Base-by-base conservation (phyloP, 2,329 filamentous ascomycete genomes). In the Cladosporium oxysporum region DNA sequence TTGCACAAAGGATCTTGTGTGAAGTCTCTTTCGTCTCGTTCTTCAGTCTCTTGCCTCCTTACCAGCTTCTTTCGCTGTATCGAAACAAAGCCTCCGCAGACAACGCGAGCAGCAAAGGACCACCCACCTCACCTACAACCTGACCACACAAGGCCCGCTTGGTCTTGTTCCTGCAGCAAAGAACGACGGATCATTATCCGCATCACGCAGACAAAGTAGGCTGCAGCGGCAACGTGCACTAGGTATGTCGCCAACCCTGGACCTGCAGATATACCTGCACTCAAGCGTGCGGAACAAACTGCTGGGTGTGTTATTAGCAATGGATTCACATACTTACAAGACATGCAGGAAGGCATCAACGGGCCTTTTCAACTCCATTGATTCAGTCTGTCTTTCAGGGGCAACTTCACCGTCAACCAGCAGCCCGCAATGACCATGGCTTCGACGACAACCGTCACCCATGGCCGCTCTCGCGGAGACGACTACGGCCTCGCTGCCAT, bases 401-500 rank as follows among this genome's bases (percentile, higher is more conserved):
- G 28, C 28, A 8, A 44, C 33, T 37, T 58, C 55, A 55, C 10
- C 41, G 52, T 41, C 23, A 61, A 52, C 28, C 58, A 21, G 50
- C 59, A 50, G n/a, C 18, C 11, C 59, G 58, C 12, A 41, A 47
- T 57, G 61, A 55, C 50, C 21, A 57, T 63, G 61, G 50, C 61
- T 47, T 57, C 61, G 7, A 69, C 66, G 6, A 63, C 62, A 47
- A 63, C 67, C 53, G 71, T 69, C 68, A 66, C 71, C 72, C 49
- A 70, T 71, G 33, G 63, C 49, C 63, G 33, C 28, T 58, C 52
- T n/a, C 50, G 35, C 23, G 58, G 33, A 18, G 64, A 75, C 23
- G 70, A 76, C 59, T 76, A 77, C 61, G 76, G 76, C 57, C 73
- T 82, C 35, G 76, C 78, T 50, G 78, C 79, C 62, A 71, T 82